Conservation (phyloP, 306 rosid species). For the Malus sylvestris region DNA sequence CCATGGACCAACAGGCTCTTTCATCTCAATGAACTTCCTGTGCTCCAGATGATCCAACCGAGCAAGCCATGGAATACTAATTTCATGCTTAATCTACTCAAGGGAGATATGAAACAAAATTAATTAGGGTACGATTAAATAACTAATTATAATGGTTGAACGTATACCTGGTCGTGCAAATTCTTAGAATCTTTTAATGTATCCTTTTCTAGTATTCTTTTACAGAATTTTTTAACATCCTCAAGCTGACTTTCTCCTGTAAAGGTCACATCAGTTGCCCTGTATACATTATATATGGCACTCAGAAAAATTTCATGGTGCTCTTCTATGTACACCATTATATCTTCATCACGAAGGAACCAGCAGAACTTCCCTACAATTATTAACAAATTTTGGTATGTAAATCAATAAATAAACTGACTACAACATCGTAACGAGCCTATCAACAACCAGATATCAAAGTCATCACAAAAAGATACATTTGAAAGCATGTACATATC, state of each 20-base stretch:
- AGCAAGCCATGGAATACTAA: constrained; percentile 46
- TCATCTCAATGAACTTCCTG: constrained; percentile 42
- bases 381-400: not conserved
- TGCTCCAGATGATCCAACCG: constrained; percentile 58
- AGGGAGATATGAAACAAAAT: not conserved
- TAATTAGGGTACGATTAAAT: not conserved
- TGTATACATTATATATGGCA: constrained; percentile 7
- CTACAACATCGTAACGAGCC: no score
- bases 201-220: constrained; percentile 3
- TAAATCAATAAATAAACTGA: not conserved
- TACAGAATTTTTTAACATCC: not conserved
- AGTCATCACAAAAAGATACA: no score
- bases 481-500: no score
- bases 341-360: constrained; percentile 8
- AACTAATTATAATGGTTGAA: not conserved
- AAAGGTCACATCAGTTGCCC: constrained; percentile 11
- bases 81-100: constrained; percentile 39
- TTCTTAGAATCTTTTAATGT: not conserved
- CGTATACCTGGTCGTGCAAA: not conserved
- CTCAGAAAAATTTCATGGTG: not conserved
- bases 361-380: constrained; percentile 6
- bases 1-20: constrained; percentile 34
- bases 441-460: no score
- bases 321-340: not conserved
- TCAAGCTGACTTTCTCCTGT: constrained; percentile 1